Evolutionary conservation across 306 rosid genomes (phyloP), one percentile per base, ranked within the genome.

Genomic region (Cicer pinnatifidum): DNA sequence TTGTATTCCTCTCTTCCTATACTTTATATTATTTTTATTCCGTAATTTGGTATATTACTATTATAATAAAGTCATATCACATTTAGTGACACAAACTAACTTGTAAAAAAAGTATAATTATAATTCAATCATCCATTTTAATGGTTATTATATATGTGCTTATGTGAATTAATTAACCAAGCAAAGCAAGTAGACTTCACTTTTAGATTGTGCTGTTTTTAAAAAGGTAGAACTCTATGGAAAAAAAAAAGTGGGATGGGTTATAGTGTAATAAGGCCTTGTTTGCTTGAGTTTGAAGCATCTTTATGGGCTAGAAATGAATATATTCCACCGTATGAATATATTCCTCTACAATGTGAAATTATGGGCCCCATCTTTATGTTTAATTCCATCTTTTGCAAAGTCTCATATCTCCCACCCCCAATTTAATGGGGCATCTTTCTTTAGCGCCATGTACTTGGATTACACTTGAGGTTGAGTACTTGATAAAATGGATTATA

Each of bases 281-380:
- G 91, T 85, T 89, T 91, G 98, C 98, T 91, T 93, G 89, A 91
- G 87, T 60, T 86, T 93, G 84, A 93, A 93, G 98, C 98, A 88
- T 91, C 91, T 86, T 88, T 86, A 81, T 88, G 84, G 85, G 85
- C 82, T 85, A 62, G 66, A 72, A 67, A 38, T 84, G 86, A 88
- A 88, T 91, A 81, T 89, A 93, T 93, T 93, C 97, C 77, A 51
- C 74, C 73, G 77, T 78, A 82, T 86, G 98, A 93, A 93, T 89
- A 93, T 93, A 93, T 93, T 91, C 98, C 83, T 50, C 77, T 51
- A 20, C 51, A 77, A 76, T 70, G 85, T 84, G 87, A 90, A 79
- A 17, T 84, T 63, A 82, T 46, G 90, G 90, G 91, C 67, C 97
- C 97, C 90, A 53, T 69, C 82, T 88, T 81, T 56, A 81, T 69